phyloP scores from a whole-genome alignment of 2,329 filamentous ascomycete species.

The Xylaria sp. region DNA sequence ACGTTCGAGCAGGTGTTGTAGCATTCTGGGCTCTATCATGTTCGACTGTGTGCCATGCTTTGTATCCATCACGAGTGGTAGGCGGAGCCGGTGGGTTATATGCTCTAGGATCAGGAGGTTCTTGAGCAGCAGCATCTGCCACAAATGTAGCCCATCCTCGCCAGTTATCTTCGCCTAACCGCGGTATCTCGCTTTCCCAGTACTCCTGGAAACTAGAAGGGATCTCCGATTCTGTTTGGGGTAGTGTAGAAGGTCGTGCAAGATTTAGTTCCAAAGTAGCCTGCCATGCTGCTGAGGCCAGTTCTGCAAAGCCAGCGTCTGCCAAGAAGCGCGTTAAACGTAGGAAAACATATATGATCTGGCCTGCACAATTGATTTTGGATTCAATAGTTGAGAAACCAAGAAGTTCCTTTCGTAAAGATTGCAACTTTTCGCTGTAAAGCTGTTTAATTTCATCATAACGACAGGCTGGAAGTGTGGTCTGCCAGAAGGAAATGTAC shows the following conservation, averaged over 20 bases:
- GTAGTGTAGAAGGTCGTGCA: slow-evolving; percentile 59
- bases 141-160: slow-evolving; percentile 74
- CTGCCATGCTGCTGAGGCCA: slow-evolving; percentile 85
- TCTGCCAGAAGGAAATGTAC: slow-evolving; percentile 78
- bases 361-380: slow-evolving; percentile 45
- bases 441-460: slow-evolving; percentile 72
- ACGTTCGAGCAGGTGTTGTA: slow-evolving; percentile 73
- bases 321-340: slow-evolving; percentile 77
- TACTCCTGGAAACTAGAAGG: slow-evolving; percentile 70
- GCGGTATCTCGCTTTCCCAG: slow-evolving; percentile 85
- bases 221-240: slow-evolving; percentile 44
- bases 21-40: slow-evolving; percentile 57
- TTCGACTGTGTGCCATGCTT: slow-evolving; percentile 66
- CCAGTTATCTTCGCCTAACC: slow-evolving; percentile 78
- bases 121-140: slow-evolving; percentile 49
- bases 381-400: slow-evolving; percentile 15
- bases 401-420: slow-evolving; percentile 38
- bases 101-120: slow-evolving; percentile 54
- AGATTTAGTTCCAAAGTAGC: slow-evolving; percentile 78
- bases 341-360: slow-evolving; percentile 76
- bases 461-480: slow-evolving; percentile 71
- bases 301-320: slow-evolving; percentile 81
- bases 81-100: slow-evolving; percentile 38
- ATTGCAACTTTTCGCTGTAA: slow-evolving; percentile 67
- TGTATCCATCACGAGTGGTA: slow-evolving; percentile 58